Percentiles rank a stretch among this genome's conserved stretches.
Conservation (phyloP, 2,329 filamentous ascomycete genomes). For the Waltergamsia citrina region DNA sequence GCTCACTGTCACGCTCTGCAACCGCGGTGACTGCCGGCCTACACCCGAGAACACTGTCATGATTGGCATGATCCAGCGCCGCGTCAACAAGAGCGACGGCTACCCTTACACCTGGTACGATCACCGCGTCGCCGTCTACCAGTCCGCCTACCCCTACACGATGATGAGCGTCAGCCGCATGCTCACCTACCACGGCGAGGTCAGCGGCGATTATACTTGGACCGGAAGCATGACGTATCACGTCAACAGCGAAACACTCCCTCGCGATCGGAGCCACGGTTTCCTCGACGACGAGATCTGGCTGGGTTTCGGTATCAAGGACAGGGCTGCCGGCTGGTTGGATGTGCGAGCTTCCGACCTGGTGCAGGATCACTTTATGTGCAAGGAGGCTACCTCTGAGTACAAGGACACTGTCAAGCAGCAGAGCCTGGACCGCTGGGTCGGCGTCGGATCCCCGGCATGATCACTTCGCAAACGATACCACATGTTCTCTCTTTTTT, state of each 20-base stretch:
- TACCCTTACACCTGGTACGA: constrained; percentile 2
- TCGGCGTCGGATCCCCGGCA: no score
- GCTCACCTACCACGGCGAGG: constrained; percentile 4
- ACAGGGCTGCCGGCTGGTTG: constrained; percentile 2
- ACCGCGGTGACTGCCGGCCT: constrained; percentile 2
- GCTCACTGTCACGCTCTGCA: constrained; percentile 4
- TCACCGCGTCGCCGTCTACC: constrained; percentile 2
- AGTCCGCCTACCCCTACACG: constrained; percentile 1
- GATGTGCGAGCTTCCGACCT: constrained; percentile 2
- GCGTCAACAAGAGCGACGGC: not conserved
- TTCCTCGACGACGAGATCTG: constrained; percentile 5
- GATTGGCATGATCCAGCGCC: constrained; percentile 4
- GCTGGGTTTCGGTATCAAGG: constrained; percentile 5
- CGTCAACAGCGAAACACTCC: not conserved
- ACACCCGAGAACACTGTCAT: constrained; percentile 3
- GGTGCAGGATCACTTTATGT: constrained; percentile 3
- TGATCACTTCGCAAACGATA: no score
- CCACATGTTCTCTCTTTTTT: no score
- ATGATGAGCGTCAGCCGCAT: constrained; percentile 4
- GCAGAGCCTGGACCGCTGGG: no score
- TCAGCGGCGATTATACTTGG: constrained; percentile 3
- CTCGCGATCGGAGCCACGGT: constrained; percentile 1
- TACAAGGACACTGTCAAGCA: not conserved
- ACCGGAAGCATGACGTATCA: constrained; percentile 4
- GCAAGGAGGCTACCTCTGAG: constrained; percentile 1